Base-by-base conservation (phyloP, 2,329 filamentous ascomycete species). In the Colletotrichum noveboracense region DNA sequence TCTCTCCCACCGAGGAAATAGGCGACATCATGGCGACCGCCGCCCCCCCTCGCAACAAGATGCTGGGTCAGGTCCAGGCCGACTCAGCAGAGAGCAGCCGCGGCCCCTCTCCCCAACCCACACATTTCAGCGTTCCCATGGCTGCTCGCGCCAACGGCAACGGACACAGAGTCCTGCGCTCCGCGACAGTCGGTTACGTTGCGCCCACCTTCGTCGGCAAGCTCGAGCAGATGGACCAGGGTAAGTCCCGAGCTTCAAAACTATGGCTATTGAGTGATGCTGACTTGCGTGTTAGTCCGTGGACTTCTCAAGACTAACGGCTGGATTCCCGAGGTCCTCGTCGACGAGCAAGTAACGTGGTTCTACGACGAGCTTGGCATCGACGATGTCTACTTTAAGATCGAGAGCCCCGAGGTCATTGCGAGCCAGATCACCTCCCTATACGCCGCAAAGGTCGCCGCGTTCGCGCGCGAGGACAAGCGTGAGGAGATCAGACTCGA, bases 291-390 rank as follows among this genome's bases (percentile, higher is more conserved):
- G 26, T 28, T 77, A 95, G 96, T 98, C 83, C 96, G 95, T 92
- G 93, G 94, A 79, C 88, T 93, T 82, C 92, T 98, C 79, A 90
- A 92, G 81, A 91, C 93, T 78, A 94, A 93, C 82, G 94, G 93
- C 76, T 98, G 97, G 91, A 95, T 99, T 77, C 97, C 97, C 3
- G 90, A 91, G 73, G 89, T 94, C 68, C 94, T 98, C 79, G 91
- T 98, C 77, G 94, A 97, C 77, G 90, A 93, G 30, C 96, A 99
- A 86, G 95, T 96, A 67, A 90, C 92, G 76, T 99, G 97, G 96
- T 99, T 99, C 89, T 99, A 99, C 89, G 95, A 97, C 84, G 94
- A 97, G 85, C 92, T 99, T 28, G 97, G 97, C 80, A 99, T 99
- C 81, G 97, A 99, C 82, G 97, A 98, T 89, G 96, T 98, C 86